Evolutionary conservation across 306 rosid species (phyloP).

Genomic region (Carpinus fangiana): DNA sequence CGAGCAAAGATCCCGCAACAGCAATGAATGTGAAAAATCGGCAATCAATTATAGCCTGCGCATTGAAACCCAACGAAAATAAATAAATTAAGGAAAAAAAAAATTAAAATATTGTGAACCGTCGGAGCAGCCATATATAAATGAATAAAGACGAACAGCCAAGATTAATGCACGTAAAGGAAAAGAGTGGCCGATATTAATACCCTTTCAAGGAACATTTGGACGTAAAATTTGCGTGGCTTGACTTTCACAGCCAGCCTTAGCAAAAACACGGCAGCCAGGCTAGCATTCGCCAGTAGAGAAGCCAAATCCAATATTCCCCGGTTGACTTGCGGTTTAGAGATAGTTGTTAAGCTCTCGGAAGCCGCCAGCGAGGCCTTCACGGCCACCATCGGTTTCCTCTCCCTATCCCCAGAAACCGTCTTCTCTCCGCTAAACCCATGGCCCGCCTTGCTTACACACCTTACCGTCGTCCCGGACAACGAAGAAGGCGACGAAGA

Average conservation of each 20-base stretch:
- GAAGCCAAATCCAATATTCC: constrained; percentile 28
- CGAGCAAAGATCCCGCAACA: constrained; percentile 51
- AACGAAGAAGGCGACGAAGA: constrained; percentile 30
- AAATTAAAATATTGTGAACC: background rate
- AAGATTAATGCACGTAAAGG: too few relatives aligned
- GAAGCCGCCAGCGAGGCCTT: constrained; percentile 24
- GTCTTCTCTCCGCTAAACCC: background rate
- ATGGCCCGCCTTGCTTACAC: background rate
- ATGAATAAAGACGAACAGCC: too few relatives aligned
- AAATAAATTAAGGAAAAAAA: too few relatives aligned
- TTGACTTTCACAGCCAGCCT: constrained; percentile 16
- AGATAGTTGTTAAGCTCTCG: background rate
- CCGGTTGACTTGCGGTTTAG: background rate
- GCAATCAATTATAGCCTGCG: constrained; percentile 49
- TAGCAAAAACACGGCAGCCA: constrained; percentile 16
- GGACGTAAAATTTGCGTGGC: constrained; percentile 22
- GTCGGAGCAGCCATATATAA: too few relatives aligned
- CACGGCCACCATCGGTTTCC: constrained; percentile 14
- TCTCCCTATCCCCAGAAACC: constrained; percentile 1
- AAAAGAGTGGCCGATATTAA: too few relatives aligned
- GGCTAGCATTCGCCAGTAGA: constrained; percentile 3
- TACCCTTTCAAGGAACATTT: constrained; percentile 53
- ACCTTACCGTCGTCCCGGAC: constrained; percentile 11
- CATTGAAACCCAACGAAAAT: background rate
- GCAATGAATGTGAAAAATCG: constrained; percentile 54